Base-by-base conservation (phyloP, 2,329 filamentous ascomycete genomes). In the Curvularia spicifera region DNA sequence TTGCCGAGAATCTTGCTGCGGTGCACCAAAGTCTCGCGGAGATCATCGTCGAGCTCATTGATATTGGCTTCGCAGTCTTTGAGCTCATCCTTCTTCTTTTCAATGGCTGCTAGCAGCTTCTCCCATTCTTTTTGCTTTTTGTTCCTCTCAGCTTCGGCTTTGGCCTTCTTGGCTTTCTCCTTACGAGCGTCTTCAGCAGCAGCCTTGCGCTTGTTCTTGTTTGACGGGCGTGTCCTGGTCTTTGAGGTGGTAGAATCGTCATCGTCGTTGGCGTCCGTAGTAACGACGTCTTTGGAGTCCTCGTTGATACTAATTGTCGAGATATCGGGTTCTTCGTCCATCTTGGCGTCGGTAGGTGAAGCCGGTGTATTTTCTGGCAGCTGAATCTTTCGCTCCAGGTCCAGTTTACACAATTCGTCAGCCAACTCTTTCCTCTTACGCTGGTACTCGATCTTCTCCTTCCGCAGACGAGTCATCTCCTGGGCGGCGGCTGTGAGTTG, bases 401-500 rank as follows among this genome's bases (percentile, higher is more conserved):
- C 89, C 1, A 93, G 80, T 26, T 82, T 79, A 61, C 87, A 88
- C 26, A 94, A 79, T 52, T 93, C 89, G 74, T 93, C 89, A 35
- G 88, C 79, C 81, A 82, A 78, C 65, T 80, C 78, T 75, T 88
- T 89, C 63, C 90, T 88, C 67, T 90, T 87, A 64, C 93, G 87
- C 78, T 98, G 94, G 78, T 88, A 90, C 65, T 96, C 91, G 60
- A 97, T 97, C 80, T 97, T 97, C 74, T 96, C 91, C 77, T 99
- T 99, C 49, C 95, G 89, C 71, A 96, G 92, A 53, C 88, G 87
- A 1, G 95, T 99, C 93, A 98, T 97, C 53, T 92, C 91, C 71
- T 94, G 91, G 64, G 90, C 92, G 78, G 93, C 96, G 62, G 94
- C 89, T 66, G 97, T 92, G 82, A 99, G 90, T 73, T 96, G 96